A percentile compares a stretch with the other conserved stretches of the same genome.
phyloP scores from a whole-genome alignment of 1,139 yeast species.

The Hansenula sp. region DNA sequence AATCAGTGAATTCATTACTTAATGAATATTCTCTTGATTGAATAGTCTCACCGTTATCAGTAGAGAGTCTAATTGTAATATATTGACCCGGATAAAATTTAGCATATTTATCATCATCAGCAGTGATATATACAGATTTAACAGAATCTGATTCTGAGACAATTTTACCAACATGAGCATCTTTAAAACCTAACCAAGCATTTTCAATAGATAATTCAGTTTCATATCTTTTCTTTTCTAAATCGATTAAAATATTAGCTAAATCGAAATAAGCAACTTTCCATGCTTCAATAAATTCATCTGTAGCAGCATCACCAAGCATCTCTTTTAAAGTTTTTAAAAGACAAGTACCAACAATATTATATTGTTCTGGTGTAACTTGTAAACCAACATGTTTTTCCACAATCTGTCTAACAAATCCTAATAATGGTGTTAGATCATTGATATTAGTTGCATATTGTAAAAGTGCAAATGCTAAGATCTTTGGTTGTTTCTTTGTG shows the following conservation, averaged over 20 bases:
- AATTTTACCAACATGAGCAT: conserved; percentile 41
- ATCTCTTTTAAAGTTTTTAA: conserved; percentile 49
- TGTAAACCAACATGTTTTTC: conserved; percentile 64
- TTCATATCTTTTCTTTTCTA: conserved; percentile 46
- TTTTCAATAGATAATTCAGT: conserved; percentile 24
- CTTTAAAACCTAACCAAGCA: conserved; percentile 55
- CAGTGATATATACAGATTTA: conserved; percentile 47
- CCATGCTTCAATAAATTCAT: conserved; percentile 62
- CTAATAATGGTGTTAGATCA: conserved; percentile 47
- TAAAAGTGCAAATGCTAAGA: conserved; percentile 58
- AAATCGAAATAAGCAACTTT: conserved; percentile 58
- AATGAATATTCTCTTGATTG: conserved; percentile 51
- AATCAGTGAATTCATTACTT: conserved; percentile 29
- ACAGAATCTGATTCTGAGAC: conserved; percentile 43
- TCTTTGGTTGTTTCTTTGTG: conserved; percentile 55
- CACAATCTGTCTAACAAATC: conserved; percentile 56
- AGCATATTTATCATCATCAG: conserved; percentile 35
- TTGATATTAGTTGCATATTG: conserved; percentile 64
- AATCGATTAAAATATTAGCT: conserved; percentile 55
- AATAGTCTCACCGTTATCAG: conserved; percentile 28
- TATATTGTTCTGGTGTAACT: conserved; percentile 59
- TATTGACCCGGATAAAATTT: conserved; percentile 56
- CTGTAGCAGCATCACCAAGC: conserved; percentile 56
- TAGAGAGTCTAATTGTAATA: conserved; percentile 45
- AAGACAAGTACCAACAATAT: conserved; percentile 56